A percentile compares a stretch with the other conserved stretches of the same genome.
phyloP scores from a whole-genome alignment of 2,329 filamentous ascomycete genomes.

The Thielaviopsis populi region DNA sequence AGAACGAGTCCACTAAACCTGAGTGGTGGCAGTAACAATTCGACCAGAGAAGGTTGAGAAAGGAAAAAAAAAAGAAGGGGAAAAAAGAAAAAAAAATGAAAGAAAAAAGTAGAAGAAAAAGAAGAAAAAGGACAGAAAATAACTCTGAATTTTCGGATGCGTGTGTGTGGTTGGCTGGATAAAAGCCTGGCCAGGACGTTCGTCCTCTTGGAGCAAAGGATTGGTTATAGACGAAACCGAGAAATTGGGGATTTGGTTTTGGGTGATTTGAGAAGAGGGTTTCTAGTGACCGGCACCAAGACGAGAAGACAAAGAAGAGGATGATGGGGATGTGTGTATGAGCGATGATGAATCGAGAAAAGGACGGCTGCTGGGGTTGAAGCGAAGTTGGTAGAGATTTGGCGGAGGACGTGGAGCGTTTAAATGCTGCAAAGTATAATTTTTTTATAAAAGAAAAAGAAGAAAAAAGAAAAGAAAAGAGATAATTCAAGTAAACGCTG shows the following conservation, averaged over 20 bases:
- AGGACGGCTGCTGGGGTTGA: not conserved
- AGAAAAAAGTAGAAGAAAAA: not conserved
- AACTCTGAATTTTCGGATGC: not conserved
- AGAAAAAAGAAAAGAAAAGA: not conserved
- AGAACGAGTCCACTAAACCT: slow-evolving; percentile 2
- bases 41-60: slow-evolving; percentile 3
- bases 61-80: not conserved
- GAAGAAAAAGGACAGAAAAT: not conserved
- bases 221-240: not conserved
- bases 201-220: not conserved
- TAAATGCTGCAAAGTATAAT: not conserved
- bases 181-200: not conserved
- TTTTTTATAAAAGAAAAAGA: no score
- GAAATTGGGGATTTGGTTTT: not conserved
- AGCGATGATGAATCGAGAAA: not conserved
- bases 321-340: not conserved
- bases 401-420: not conserved
- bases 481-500: not conserved
- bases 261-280: not conserved
- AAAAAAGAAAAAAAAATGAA: not conserved
- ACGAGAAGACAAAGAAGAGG: not conserved
- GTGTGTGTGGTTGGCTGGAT: slow-evolving; percentile 3
- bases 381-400: not conserved
- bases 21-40: slow-evolving; percentile 1
- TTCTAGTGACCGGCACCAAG: not conserved